Evolutionary conservation across 495 filamentous ascomycete genomes (phyloP), one percentile per base, ranked within the genome.

Genomic region (Aspergillus sclerotiicarbonarius): DNA sequence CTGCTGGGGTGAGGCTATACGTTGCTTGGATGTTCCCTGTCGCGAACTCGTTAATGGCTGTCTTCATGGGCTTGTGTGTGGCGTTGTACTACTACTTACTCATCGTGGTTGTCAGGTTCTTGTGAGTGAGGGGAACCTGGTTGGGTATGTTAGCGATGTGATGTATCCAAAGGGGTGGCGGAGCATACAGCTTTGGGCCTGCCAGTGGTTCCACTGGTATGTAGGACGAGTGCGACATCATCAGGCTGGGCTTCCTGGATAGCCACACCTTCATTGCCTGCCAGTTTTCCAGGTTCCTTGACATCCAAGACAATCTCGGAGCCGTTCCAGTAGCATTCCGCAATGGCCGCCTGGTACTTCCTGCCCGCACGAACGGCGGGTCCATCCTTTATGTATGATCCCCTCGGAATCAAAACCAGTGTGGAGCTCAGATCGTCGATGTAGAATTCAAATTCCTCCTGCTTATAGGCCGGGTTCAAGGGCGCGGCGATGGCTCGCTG

Each of bases 381-480:
- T 45, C 80, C 84, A 67, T 84, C 74, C 57, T 77, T 70, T 16
- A 71, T 67, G 62, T 84, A 88, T 15, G 87, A 84, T 13, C 87
- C 90, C 53, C 77, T 75, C 4, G 90, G 87, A 9, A 93, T 86
- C 41, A 93, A 76, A 6, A 88, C 81, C 44, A 93, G 72, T 37
- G 85, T 86, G 9, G 89, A 90, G 63, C 82, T 88, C 62, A 94
- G 80, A 69, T 94, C 90, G 35, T 90, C 85, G 61, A 93, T 91
- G 69, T 92, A 94, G 73, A 94, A 92, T 69, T 93, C 89, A 67
- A 93, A 92, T 69, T 93, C 90, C 29, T 86, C 84, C 65, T 92
- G 87, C 75, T 90, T 92, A 74, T 94, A 93, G 29, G 84, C 87
- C 19, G 89, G 83, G 71, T 93, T 92, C 52, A 94, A 76, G 4